phyloP scores from a whole-genome alignment of 805 yeast species.

The Pichia nanzhaoensis region DNA sequence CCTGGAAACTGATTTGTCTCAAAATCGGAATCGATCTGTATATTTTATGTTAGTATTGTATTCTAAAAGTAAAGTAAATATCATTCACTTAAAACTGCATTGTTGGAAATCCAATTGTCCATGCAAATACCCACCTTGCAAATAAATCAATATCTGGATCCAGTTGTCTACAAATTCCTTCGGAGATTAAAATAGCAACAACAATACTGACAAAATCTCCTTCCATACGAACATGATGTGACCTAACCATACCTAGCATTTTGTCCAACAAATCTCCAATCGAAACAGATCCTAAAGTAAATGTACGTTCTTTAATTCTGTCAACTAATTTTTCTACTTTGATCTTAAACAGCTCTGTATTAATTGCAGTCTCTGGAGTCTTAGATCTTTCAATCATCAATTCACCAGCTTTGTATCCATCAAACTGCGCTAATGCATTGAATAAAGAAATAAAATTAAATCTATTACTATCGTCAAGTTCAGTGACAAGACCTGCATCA shows the following conservation, averaged over 20 bases:
- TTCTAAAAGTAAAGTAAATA: not conserved
- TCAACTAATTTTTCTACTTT: slow-evolving; percentile 81
- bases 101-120: slow-evolving; percentile 34
- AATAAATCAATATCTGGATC: slow-evolving; percentile 91
- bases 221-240: slow-evolving; percentile 95
- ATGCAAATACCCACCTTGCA: slow-evolving; percentile 80
- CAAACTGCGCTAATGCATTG: slow-evolving; percentile 82
- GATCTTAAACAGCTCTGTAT: slow-evolving; percentile 77
- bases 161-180: slow-evolving; percentile 91
- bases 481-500: slow-evolving; percentile 92
- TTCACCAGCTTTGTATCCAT: slow-evolving; percentile 92
- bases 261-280: slow-evolving; percentile 86
- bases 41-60: slow-evolving; percentile 9
- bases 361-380: slow-evolving; percentile 87
- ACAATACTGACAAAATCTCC: slow-evolving; percentile 93
- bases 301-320: slow-evolving; percentile 78
- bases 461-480: slow-evolving; percentile 68
- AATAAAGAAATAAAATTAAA: slow-evolving; percentile 84
- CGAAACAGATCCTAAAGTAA: slow-evolving; percentile 84
- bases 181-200: slow-evolving; percentile 84
- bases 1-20: slow-evolving; percentile 71
- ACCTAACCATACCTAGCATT: slow-evolving; percentile 84
- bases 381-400: slow-evolving; percentile 91
- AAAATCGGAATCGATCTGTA: slow-evolving; percentile 74
- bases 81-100: slow-evolving; percentile 13